Conservation (phyloP, 805 yeast species). For the Barnettozyma siamensis region DNA sequence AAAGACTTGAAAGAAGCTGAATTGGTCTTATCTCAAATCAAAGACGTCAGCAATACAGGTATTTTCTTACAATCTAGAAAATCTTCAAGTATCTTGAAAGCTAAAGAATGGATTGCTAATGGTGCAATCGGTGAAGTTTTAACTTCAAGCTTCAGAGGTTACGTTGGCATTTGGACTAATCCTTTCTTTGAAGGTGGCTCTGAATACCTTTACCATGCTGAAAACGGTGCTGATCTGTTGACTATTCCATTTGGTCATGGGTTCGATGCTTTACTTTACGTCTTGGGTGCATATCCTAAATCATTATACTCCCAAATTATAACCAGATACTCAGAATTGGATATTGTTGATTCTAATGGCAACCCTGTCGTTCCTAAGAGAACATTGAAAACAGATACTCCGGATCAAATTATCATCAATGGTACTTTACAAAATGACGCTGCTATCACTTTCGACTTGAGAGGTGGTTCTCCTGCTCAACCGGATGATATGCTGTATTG, state of each 20-base stretch:
- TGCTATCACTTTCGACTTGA: background rate
- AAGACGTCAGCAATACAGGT: background rate
- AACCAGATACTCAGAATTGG: background rate
- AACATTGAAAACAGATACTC: background rate
- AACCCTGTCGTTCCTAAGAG: too few species aligned
- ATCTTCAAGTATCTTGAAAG: background rate
- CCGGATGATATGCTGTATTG: background rate
- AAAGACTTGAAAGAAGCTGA: background rate
- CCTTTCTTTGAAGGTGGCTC: background rate
- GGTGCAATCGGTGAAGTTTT: background rate
- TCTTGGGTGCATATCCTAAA: background rate
- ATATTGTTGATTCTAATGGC: too few species aligned
- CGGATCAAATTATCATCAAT: background rate
- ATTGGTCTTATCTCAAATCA: background rate
- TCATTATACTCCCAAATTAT: background rate
- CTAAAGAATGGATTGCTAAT: background rate
- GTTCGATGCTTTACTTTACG: background rate
- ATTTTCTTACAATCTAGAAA: background rate
- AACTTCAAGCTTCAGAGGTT: background rate
- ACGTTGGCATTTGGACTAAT: background rate
- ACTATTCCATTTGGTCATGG: background rate
- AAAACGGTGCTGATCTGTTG: background rate
- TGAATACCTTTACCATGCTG: background rate
- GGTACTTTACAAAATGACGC: background rate
- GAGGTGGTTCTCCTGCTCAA: background rate